These are phyloP conservation scores for Hanseniaspora lachancei DNA, from an alignment of 805 yeast species.

Conservation along the genomic window DNA sequence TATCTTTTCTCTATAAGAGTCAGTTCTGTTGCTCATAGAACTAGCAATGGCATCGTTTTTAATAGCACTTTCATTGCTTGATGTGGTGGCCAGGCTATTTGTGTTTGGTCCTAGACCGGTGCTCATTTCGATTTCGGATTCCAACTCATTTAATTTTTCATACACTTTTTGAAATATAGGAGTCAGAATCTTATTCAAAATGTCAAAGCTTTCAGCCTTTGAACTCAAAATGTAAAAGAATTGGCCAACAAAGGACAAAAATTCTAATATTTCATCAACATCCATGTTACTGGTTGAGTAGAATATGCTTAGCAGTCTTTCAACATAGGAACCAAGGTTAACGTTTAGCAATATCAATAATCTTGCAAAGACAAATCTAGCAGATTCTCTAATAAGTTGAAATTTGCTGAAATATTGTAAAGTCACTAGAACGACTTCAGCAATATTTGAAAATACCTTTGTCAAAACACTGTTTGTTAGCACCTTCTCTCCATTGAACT, in stretches of 20 bases:
- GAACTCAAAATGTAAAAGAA: constrained; percentile 63
- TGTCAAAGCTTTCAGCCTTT: constrained; percentile 54
- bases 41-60: neutral
- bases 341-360: constrained; percentile 60
- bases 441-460: constrained; percentile 48
- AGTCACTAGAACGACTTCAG: constrained; percentile 73
- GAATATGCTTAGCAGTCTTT: constrained; percentile 54
- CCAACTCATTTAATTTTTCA: constrained; percentile 34
- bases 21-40: constrained; percentile 30
- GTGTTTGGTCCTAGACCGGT: constrained; percentile 13
- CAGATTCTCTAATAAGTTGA: constrained; percentile 67
- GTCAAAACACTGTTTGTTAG: constrained; percentile 25
- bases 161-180: constrained; percentile 63
- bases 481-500: constrained; percentile 23
- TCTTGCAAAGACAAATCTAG: constrained; percentile 77
- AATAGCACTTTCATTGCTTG: neutral
- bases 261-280: constrained; percentile 59
- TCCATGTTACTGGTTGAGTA: constrained; percentile 41
- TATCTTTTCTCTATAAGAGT: constrained; percentile 49
- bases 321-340: constrained; percentile 42
- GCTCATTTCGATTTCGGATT: constrained; percentile 26
- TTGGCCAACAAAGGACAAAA: constrained; percentile 77
- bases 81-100: constrained; percentile 16
- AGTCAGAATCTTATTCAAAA: constrained; percentile 57
- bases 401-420: constrained; percentile 57